Percentiles rank a stretch among this genome's conserved stretches.
These are phyloP conservation scores for Setomelanomma holmii DNA, from an alignment of 2,329 filamentous ascomycete species.

Conservation along the genomic window DNA sequence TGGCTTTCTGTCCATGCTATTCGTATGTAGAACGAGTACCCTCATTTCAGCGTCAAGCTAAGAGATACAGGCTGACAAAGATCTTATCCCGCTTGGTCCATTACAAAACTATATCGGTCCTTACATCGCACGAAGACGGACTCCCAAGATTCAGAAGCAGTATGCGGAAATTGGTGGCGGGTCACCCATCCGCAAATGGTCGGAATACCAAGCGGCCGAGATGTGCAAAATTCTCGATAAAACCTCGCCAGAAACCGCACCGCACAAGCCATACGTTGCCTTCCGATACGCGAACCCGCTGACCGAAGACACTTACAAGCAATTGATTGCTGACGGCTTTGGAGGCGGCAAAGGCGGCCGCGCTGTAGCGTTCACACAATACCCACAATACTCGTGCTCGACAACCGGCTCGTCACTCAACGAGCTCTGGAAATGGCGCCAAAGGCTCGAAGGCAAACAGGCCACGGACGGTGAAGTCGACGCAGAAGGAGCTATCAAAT, in stretches of 20 bases:
- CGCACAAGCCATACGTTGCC: constrained; percentile 96
- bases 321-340: constrained; percentile 86
- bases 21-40: constrained; percentile 65
- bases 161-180: constrained; percentile 95
- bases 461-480: constrained; percentile 57
- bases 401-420: constrained; percentile 96
- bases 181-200: constrained; percentile 98
- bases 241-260: constrained; percentile 89
- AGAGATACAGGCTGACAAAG: constrained; percentile 76
- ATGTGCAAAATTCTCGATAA: constrained; percentile 98
- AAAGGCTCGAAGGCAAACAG: constrained; percentile 81
- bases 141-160: constrained; percentile 95
- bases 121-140: constrained; percentile 83
- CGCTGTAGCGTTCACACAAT: constrained; percentile 96
- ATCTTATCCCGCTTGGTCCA: constrained; percentile 93
- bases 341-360: constrained; percentile 88
- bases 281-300: constrained; percentile 94
- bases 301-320: constrained; percentile 91
- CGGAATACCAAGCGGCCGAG: constrained; percentile 88
- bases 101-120: constrained; percentile 91
- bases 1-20: constrained; percentile 87
- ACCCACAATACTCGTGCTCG: constrained; percentile 97
- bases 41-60: constrained; percentile 15
- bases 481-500: constrained; percentile 76
- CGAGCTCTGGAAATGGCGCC: constrained; percentile 97